Evolutionary conservation across 1,139 yeast genomes (phyloP).

Genomic region (Waltiozyma sp.): DNA sequence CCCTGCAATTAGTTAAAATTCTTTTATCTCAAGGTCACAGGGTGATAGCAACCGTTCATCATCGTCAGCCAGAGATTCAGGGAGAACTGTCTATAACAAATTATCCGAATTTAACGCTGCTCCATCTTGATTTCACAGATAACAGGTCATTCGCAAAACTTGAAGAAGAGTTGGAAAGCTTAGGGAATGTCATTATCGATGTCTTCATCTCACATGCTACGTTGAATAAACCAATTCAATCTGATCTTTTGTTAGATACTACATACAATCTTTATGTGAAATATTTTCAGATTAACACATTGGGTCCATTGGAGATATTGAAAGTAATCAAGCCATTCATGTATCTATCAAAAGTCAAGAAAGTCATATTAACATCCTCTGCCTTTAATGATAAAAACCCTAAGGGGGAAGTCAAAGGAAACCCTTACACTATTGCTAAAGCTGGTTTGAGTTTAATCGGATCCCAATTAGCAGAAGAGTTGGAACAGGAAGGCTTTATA

Average conservation of each 20-base stretch:
- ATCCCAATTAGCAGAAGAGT: constrained; percentile 18
- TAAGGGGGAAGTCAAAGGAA: constrained; percentile 11
- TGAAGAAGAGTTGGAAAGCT: constrained; percentile 13
- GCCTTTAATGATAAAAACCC: constrained; percentile 14
- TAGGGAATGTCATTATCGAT: constrained; percentile 27
- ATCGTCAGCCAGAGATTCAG: constrained; percentile 4
- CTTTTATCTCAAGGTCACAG: constrained; percentile 12
- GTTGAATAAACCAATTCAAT: constrained; percentile 33
- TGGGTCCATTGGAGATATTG: constrained; percentile 24
- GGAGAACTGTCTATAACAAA: constrained; percentile 12
- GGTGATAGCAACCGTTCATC: constrained; percentile 23
- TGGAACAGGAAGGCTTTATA: constrained; percentile 17
- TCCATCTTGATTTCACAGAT: constrained; percentile 17
- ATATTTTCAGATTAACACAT: constrained; percentile 21
- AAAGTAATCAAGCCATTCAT: constrained; percentile 22
- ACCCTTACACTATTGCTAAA: constrained; percentile 23
- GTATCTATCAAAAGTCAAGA: constrained; percentile 16
- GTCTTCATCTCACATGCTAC: constrained; percentile 47
- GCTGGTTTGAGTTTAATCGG: constrained; percentile 22
- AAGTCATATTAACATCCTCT: constrained; percentile 22
- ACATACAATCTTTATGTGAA: constrained; percentile 20
- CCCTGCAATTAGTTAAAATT: constrained; percentile 19
- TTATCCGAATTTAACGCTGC: constrained; percentile 14
- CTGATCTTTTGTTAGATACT: constrained; percentile 17
- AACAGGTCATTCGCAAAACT: constrained; percentile 10